Percentiles rank a stretch among this genome's conserved stretches.
Evolutionary conservation across 768 basidiomycete species (phyloP).

Genomic region (Daedalea quercina): DNA sequence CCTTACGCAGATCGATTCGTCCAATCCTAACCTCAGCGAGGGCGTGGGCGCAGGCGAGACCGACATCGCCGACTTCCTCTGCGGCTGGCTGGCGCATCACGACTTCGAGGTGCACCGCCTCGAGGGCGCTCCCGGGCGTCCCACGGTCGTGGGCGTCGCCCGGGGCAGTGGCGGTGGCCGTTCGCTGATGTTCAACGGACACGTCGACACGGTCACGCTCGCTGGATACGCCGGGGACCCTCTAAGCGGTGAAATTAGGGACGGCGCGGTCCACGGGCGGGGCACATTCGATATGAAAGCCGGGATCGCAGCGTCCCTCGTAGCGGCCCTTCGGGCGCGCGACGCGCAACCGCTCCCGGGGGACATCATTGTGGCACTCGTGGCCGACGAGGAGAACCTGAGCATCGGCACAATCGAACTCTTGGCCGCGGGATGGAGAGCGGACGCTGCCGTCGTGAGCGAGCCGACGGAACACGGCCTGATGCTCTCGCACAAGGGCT

Average conservation of each 20-base stretch:
- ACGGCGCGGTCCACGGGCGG: conserved; percentile 1
- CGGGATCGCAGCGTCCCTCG: conserved; percentile 3
- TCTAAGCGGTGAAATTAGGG: neutral
- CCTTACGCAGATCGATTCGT: conserved; percentile 4
- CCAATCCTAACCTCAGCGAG: conserved; percentile 1
- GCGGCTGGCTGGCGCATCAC: conserved; percentile 2
- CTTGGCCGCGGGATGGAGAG: conserved; percentile 1
- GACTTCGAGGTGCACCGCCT: conserved; percentile 3
- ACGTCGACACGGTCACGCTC: conserved; percentile 5
- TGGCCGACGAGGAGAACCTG: conserved; percentile 4
- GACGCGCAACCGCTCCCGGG: neutral
- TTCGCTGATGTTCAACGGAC: conserved; percentile 4
- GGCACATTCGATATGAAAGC: conserved; percentile 5
- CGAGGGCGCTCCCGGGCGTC: neutral
- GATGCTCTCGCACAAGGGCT: conserved; percentile 6
- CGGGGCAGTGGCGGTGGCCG: neutral
- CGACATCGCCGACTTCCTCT: conserved; percentile 1
- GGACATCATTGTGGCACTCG: conserved; percentile 1
- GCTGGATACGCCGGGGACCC: conserved; percentile 2
- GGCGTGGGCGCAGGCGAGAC: conserved; percentile 4
- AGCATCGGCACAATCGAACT: conserved; percentile 3
- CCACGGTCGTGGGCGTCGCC: neutral
- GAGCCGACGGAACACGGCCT: neutral
- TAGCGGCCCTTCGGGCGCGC: neutral
- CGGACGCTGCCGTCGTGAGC: conserved; percentile 3